Percentiles rank a stretch among this genome's conserved stretches.
Evolutionary conservation across 225 moss, liverwort and hornwort genomes (phyloP).

Genomic region (Marchantia paleacea): DNA sequence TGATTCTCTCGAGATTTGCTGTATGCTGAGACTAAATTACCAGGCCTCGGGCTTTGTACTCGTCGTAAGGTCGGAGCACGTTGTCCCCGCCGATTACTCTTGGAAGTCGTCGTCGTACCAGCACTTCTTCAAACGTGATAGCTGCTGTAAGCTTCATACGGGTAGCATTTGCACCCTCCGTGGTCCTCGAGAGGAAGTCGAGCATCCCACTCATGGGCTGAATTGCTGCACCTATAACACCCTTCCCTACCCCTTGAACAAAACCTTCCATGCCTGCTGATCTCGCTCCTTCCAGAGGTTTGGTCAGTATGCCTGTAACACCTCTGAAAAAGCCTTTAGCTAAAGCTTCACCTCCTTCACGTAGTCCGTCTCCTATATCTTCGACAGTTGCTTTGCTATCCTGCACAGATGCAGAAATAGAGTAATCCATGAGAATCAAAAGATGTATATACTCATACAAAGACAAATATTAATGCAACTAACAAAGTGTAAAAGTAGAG

Average conservation of each 20-base stretch:
- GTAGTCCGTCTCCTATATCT: slow-evolving; percentile 91
- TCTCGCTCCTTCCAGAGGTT: slow-evolving; percentile 91
- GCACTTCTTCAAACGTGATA: slow-evolving; percentile 77
- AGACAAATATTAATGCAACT: not conserved
- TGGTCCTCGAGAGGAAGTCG: slow-evolving; percentile 92
- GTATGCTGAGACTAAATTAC: slow-evolving; percentile 28
- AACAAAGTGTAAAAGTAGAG: not conserved
- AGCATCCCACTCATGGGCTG: slow-evolving; percentile 94
- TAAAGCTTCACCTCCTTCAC: slow-evolving; percentile 95
- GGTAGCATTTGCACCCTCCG: slow-evolving; percentile 93
- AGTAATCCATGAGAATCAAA: not conserved
- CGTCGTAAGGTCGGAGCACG: slow-evolving; percentile 81
- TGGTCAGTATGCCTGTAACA: slow-evolving; percentile 95
- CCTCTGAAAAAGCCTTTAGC: slow-evolving; percentile 95
- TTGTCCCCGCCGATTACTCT: slow-evolving; percentile 98
- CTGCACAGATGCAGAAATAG: slow-evolving; percentile 20
- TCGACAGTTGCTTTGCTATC: slow-evolving; percentile 91
- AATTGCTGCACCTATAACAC: slow-evolving; percentile 84
- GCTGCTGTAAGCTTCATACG: slow-evolving; percentile 91
- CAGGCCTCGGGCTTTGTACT: slow-evolving; percentile 97
- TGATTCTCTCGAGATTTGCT: not conserved
- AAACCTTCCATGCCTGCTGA: slow-evolving; percentile 94
- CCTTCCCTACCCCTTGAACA: slow-evolving; percentile 95
- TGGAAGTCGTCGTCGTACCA: slow-evolving; percentile 74
- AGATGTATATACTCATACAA: not conserved